Base-by-base conservation (phyloP, 768 basidiomycete species). In the Lyophyllum atratum region DNA sequence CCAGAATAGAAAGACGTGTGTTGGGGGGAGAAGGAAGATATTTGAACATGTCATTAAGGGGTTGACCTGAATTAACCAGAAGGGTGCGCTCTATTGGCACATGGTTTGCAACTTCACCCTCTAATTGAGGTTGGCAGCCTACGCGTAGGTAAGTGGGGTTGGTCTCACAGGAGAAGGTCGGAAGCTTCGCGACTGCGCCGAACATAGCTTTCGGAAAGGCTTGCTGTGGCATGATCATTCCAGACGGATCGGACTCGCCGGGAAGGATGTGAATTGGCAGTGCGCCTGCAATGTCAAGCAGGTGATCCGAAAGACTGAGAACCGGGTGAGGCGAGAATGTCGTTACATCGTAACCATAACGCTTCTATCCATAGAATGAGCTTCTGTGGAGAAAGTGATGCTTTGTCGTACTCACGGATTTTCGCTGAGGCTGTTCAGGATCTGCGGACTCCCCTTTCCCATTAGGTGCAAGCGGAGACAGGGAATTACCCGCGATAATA, bases 31-130 rank as follows among this genome's bases (percentile, higher is more conserved):
- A 80, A 11, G 84, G 80, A 40, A 98, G 77, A 72, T 99, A 99
- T 69, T 93, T 95, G 81, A 85, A 93, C 76, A 98, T 89, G 68
- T 99, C 97, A 69, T 98, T 90, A 21, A 98, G 67, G 5, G 95
- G 90, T 70, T 99, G 97, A 5, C 97, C 97, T 24, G 92, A 90
- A 51, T 90, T 90, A n/a, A 88, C 83, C 39, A 99, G 75, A 43
- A 98, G 74, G 22, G 85, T 89, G 55, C 84, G 79, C 48, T 74
- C 68, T 37, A 78, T 62, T 1, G 67, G 45, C 34, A 69, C 59
- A 52, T 64, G 49, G 39, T 58, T 43, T 11, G 61, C 37, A 22
- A 49, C 47, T n/a, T 60, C 59, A 50, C n/a, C 50, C 24, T 44
- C 46, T 44, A 55, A 55, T 56, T 74, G 68, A n/a, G 70, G 56